Evolutionary conservation across 768 basidiomycete genomes (phyloP).

Genomic region (Gloeostereum incarnatum): DNA sequence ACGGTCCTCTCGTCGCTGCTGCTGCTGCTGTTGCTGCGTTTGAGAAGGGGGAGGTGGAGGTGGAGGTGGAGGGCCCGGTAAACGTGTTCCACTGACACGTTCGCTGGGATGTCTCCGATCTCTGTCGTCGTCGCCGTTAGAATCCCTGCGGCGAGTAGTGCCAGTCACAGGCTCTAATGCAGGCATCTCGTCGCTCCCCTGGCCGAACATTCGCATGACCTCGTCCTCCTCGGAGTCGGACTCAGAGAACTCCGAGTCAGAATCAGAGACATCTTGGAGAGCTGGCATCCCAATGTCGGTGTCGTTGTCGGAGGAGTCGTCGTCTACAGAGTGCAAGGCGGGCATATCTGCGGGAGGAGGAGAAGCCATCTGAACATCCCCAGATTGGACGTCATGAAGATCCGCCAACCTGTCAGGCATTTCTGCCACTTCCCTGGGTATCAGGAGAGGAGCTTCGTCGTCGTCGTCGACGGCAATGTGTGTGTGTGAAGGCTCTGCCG

Average conservation of each 20-base stretch:
- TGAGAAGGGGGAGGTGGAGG: constrained; percentile 9
- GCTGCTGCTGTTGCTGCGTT: constrained; percentile 49
- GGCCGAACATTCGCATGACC: too few relatives aligned
- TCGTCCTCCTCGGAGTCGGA: constrained; percentile 18
- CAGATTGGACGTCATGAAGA: too few relatives aligned
- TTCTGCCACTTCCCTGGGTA: too few relatives aligned
- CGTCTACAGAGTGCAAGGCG: too few relatives aligned
- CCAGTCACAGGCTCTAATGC: constrained; percentile 21
- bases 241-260: constrained; percentile 16
- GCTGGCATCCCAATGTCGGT: constrained; percentile 32
- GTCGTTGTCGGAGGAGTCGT: too few relatives aligned
- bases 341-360: too few relatives aligned
- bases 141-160: constrained; percentile 4
- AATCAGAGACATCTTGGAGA: constrained; percentile 27
- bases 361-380: too few relatives aligned
- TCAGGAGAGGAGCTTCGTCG: too few relatives aligned
- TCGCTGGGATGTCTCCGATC: constrained; percentile 6
- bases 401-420: too few relatives aligned
- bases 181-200: constrained; percentile 20
- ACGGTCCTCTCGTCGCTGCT: constrained; percentile 47
- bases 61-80: constrained; percentile 2
- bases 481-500: too few relatives aligned
- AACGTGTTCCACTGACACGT: neutral
- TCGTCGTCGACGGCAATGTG: too few relatives aligned
- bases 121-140: constrained; percentile 4